phyloP scores from a whole-genome alignment of 768 basidiomycete genomes.

The Mycena leptocephala region DNA sequence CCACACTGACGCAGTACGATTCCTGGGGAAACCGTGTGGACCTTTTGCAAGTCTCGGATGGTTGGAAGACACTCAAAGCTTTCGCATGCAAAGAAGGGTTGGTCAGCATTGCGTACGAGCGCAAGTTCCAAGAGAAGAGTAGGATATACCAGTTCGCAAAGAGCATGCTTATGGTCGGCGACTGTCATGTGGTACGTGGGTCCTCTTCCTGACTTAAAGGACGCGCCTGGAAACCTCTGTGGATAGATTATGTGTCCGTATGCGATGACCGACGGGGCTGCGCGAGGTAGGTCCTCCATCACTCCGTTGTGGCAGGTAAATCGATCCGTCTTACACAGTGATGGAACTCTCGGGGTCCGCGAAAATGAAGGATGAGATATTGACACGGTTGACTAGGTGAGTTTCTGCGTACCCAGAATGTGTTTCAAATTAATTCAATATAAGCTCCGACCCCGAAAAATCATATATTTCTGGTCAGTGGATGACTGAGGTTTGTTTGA shows the following conservation, averaged over 20 bases:
- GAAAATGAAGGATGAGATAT: conserved; percentile 71
- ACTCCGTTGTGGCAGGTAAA: neutral
- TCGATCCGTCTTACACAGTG: conserved; percentile 48
- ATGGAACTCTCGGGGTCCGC: conserved; percentile 77
- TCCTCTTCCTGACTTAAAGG: neutral
- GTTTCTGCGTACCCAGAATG: neutral
- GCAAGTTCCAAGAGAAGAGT: conserved; percentile 73
- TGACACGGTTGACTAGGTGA: conserved; percentile 76
- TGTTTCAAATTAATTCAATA: neutral
- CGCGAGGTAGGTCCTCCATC: conserved; percentile 61
- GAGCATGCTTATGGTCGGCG: conserved; percentile 72
- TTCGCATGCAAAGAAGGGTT: conserved; percentile 76
- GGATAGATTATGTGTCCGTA: conserved; percentile 78
- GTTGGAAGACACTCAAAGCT: conserved; percentile 80
- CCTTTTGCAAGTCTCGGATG: conserved; percentile 78
- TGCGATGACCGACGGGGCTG: conserved; percentile 87
- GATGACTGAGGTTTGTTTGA: conserved; percentile 79
- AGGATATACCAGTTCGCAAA: conserved; percentile 80
- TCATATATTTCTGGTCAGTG: conserved; percentile 87
- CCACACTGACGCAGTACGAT: conserved; percentile 78
- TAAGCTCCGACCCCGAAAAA: conserved; percentile 71
- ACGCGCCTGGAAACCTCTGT: neutral
- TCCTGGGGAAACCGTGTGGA: conserved; percentile 82
- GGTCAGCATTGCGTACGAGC: conserved; percentile 78
- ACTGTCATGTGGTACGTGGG: conserved; percentile 64